A percentile compares a stretch with the other conserved stretches of the same genome.
Evolutionary conservation across 106 monocot species (phyloP).

Genomic region (Posidonia australis): DNA sequence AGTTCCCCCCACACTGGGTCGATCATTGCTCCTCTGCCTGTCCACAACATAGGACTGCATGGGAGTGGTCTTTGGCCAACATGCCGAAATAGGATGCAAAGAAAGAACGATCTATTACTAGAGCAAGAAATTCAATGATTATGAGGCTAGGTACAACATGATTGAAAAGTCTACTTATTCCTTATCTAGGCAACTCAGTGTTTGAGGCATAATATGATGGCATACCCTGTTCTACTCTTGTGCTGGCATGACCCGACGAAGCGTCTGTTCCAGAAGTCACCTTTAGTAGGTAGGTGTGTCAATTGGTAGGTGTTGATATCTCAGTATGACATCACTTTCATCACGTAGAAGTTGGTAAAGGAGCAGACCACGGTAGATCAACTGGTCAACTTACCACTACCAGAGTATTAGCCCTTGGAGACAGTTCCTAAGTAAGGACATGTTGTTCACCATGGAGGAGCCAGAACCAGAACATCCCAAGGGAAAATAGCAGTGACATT

Average conservation of each 20-base stretch:
- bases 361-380: not conserved
- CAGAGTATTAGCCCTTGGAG: not conserved
- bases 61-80: not conserved
- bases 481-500: no score
- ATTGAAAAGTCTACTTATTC: not conserved
- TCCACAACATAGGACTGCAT: not conserved
- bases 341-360: not conserved
- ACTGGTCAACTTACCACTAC: not conserved
- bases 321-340: not conserved
- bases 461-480: no score
- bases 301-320: not conserved
- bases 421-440: not conserved
- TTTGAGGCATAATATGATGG: not conserved
- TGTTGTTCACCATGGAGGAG: not conserved
- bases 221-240: not conserved
- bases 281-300: not conserved
- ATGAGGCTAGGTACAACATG: not conserved
- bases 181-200: not conserved
- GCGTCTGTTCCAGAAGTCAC: not conserved
- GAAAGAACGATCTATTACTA: not conserved
- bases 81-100: not conserved
- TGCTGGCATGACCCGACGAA: not conserved
- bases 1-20: not conserved
- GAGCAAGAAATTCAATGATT: not conserved
- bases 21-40: not conserved